These are phyloP conservation scores for Botrytis squamosa DNA, from an alignment of 2,329 filamentous ascomycete species.

Conservation along the genomic window DNA sequence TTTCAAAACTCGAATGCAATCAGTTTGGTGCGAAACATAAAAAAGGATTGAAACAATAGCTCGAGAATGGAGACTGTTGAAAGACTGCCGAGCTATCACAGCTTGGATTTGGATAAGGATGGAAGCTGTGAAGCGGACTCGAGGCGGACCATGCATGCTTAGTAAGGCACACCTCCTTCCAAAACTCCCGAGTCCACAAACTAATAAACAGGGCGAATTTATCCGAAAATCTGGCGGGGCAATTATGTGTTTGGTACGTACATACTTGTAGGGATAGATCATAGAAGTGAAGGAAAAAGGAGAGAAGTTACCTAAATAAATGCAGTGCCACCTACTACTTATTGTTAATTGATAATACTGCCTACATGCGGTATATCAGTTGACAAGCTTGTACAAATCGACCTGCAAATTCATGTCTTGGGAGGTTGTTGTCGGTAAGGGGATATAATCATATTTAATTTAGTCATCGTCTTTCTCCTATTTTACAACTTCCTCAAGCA, in stretches of 20 bases:
- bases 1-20: not conserved
- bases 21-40: not conserved
- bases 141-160: not conserved
- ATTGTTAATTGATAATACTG: not conserved
- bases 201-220: no score
- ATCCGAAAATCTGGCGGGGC: constrained; percentile 1
- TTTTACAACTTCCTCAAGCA: not conserved
- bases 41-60: not conserved
- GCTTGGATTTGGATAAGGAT: no score
- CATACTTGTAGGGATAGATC: not conserved
- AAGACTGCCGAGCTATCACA: constrained; percentile 1
- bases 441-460: not conserved
- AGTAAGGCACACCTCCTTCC: not conserved
- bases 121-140: not conserved
- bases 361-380: not conserved
- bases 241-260: not conserved
- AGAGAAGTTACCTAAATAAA: not conserved
- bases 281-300: not conserved
- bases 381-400: not conserved
- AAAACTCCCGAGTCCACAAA: not conserved
- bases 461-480: not conserved
- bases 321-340: not conserved
- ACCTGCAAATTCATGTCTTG: not conserved
- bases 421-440: not conserved
- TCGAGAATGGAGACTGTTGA: not conserved